Evolutionary conservation across 2,329 filamentous ascomycete species (phyloP).

Genomic region (Claviceps monticola): DNA sequence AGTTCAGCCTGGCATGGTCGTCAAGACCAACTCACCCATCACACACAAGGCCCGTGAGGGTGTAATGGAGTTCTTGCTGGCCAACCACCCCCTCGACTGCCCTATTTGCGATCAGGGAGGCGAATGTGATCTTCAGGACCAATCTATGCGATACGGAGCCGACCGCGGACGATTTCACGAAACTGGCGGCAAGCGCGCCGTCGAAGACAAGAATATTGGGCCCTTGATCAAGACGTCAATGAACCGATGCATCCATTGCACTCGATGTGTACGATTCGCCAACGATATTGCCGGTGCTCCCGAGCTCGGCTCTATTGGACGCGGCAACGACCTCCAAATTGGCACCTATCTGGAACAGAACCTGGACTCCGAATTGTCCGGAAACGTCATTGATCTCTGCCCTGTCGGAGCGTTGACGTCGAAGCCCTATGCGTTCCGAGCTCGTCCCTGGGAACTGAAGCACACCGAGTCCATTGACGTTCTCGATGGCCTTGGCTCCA

Average conservation of each 20-base stretch:
- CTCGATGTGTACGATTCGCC: conserved; percentile 90
- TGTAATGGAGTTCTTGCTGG: conserved; percentile 96
- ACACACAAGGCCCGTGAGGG: conserved; percentile 97
- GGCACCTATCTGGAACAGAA: conserved; percentile 94
- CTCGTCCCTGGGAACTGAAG: conserved; percentile 92
- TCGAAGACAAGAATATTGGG: conserved; percentile 99
- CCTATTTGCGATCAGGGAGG: conserved; percentile 98
- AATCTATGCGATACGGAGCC: conserved; percentile 96
- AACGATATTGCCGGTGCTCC: conserved; percentile 95
- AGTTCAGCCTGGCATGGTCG: conserved; percentile 95
- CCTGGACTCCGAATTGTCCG: conserved; percentile 87
- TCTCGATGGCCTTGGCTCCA: conserved; percentile 81
- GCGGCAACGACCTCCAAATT: conserved; percentile 95
- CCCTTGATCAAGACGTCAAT: conserved; percentile 98
- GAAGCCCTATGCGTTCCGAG: conserved; percentile 95
- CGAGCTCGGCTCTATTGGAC: conserved; percentile 84
- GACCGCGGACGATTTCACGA: conserved; percentile 97
- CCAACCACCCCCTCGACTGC: conserved; percentile 92
- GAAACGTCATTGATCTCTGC: conserved; percentile 95
- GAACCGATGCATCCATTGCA: conserved; percentile 99
- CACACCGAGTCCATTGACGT: conserved; percentile 95
- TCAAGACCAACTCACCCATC: conserved; percentile 93
- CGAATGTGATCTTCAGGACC: conserved; percentile 97
- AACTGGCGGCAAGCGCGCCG: conserved; percentile 85
- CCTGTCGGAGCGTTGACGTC: conserved; percentile 92